These are phyloP conservation scores for Pythium phragmiticola DNA, from an alignment of 352 stramenopile genomes.

Conservation along the genomic window DNA sequence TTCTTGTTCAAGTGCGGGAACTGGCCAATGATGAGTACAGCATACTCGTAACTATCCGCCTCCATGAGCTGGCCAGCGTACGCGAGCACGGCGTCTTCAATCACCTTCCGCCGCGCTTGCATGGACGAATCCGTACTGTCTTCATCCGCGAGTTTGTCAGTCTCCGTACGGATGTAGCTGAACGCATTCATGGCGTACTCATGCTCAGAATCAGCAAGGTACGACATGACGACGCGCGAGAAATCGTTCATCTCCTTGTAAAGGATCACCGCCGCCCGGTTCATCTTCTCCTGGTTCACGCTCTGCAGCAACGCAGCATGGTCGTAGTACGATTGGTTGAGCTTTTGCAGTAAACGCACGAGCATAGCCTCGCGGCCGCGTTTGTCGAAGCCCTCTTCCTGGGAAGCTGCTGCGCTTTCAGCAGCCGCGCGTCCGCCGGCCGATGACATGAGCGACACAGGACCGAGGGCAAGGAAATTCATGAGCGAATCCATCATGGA, in stretches of 20 bases:
- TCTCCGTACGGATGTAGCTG: conserved; percentile 75
- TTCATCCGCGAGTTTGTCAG: conserved; percentile 43
- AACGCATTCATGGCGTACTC: conserved; percentile 85
- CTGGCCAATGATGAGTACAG: conserved; percentile 85
- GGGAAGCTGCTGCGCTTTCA: conserved; percentile 45
- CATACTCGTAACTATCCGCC: conserved; percentile 85
- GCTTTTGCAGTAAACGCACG: conserved; percentile 78
- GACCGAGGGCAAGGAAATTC: conserved; percentile 83
- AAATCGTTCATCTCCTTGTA: conserved; percentile 83
- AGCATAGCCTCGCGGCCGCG: conserved; percentile 78
- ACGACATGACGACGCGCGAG: conserved; percentile 72
- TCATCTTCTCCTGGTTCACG: conserved; percentile 77
- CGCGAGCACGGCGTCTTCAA: conserved; percentile 75
- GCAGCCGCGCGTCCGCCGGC: conserved; percentile 10
- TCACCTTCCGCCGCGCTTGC: conserved; percentile 55
- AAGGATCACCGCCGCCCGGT: conserved; percentile 76
- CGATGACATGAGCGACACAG: conserved; percentile 54
- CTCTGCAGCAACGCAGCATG: conserved; percentile 64
- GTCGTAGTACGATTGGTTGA: conserved; percentile 84
- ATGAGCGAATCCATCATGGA: conserved; percentile 89
- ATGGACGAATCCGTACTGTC: conserved; percentile 32
- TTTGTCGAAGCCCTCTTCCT: conserved; percentile 87
- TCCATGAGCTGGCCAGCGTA: conserved; percentile 84
- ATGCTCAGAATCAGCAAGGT: conserved; percentile 75
- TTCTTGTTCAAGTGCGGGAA: conserved; percentile 86